Evolutionary conservation across 2,329 filamentous ascomycete species (phyloP), one percentile per base, ranked within the genome.

Genomic region (Monosporascus sp.): DNA sequence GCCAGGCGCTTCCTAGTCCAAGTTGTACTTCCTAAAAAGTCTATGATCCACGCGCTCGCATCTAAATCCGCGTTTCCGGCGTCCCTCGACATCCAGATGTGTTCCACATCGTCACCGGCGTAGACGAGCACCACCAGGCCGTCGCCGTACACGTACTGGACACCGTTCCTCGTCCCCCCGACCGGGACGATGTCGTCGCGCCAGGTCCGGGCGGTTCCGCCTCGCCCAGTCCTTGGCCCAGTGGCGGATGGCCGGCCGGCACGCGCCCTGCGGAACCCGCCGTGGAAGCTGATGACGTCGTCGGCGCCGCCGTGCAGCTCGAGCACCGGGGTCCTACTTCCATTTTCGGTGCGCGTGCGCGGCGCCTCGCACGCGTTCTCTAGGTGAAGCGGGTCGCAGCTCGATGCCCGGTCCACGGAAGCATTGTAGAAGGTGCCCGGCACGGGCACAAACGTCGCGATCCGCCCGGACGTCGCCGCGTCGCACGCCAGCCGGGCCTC

Each of bases 371-470:
- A 72, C 3, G 49, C 38, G 57, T 56, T 44, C 7, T 47, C 11
- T 19, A 48, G 24, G 1, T 9, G 19, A 16, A 27, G 27, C 41
- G 45, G 27, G 41, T 45, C 44, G 16, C 43, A 19, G 17, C 50
- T 20, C 40, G n/a, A 31, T 40, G n/a, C 19, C 53, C 63, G 5
- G 59, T 60, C 45, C 57, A n/a, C 53, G 64, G 40, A 61, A 37
- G 66, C 51, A 7, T 60, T 59, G 58, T 81, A 80, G 46, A 71
- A 74, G 4, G 76, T 78, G 6, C 74, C 76, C 1, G 75, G 72
- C 7, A 75, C 73, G 7, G 74, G 69, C 1, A 75, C 77, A 57
- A 81, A 81, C 1, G 77, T 78, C 7, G 78, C 77, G 50, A 81
- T 75, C 5, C 66, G 66, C 5, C 61, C 61, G 5, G 73, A 73